Base-by-base conservation (phyloP, 441 rosid species). In the Gossypium trilobum region DNA sequence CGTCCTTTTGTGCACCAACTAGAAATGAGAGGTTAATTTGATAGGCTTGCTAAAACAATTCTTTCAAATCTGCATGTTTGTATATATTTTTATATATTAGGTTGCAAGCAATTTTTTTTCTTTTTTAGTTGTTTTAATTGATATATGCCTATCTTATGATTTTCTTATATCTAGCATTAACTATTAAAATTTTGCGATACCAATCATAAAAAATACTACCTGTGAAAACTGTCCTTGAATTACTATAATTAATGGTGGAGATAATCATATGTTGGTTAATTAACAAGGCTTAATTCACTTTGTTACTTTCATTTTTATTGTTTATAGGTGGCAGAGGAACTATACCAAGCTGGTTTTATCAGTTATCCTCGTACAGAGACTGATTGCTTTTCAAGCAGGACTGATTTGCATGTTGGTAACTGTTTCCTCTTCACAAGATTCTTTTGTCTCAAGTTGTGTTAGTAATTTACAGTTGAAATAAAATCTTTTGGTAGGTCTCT, bases 281-380 rank as follows among this genome's bases (percentile, higher is more conserved):
- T 58, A 55, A 64, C 77, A 70, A 23, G 50, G 2, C 8, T 55
- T 14, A 51, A 62, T 42, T 76, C 25, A 57, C 20, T 61, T 57
- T 6, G 60, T 54, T 48, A 39, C 11, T 68, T 61, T 17, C 60
- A 8, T 60, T 77, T 73, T 74, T 19, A 48, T 66, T 75, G 66
- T 79, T 79, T 74, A 31, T 79, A 92, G 97, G 99, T 92, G 82
- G 97, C 97, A 19, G 99, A 94, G 84, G 97, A 90, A 71, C 85
- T 94, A 59, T 94, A 94, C 77, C 97, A 92, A 84, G 84, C 99
- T 80, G 97, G 99, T 80, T 89, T 89, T 82, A 90, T 92, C 64
- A 92, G 99, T 85, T 94, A 94, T 87, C 99, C 99, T 72, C 97
- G 99, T 74, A 94, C 99, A 27, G 99, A 94, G 87, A 94, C 97